Conservation (phyloP, 495 filamentous ascomycete species). For the Viridothelium virens region DNA sequence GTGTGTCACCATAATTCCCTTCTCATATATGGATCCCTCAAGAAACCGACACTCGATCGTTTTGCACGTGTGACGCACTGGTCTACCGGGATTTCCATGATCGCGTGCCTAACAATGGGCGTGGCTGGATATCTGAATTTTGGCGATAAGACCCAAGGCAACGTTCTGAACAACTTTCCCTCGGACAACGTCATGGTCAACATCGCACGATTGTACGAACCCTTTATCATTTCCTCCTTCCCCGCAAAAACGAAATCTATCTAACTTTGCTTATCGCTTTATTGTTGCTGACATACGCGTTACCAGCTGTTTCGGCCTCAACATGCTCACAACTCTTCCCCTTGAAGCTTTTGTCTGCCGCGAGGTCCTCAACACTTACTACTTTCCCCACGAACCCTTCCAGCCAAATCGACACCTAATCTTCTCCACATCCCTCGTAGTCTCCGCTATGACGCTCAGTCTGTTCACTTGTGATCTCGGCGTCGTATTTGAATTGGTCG, state of each 20-base stretch:
- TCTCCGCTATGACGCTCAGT: constrained; percentile 66
- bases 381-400: constrained; percentile 71
- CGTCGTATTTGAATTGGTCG: constrained; percentile 88
- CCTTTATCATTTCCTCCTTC: not conserved
- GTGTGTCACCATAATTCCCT: constrained; percentile 77
- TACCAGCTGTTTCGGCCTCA: constrained; percentile 74
- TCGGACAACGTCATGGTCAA: constrained; percentile 84
- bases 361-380: constrained; percentile 93
- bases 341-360: constrained; percentile 96
- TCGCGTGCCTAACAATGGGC: constrained; percentile 83
- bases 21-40: constrained; percentile 91
- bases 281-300: not conserved
- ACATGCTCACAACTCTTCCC: constrained; percentile 96
- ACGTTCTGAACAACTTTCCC: constrained; percentile 97
- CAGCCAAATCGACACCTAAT: constrained; percentile 77
- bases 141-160: constrained; percentile 82
- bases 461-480: constrained; percentile 88
- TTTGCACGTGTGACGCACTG: constrained; percentile 89
- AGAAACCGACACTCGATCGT: constrained; percentile 87
- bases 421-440: constrained; percentile 71
- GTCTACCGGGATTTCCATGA: constrained; percentile 76
- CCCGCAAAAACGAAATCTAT: not conserved
- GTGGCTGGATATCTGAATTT: constrained; percentile 87
- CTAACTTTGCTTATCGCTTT: not conserved
- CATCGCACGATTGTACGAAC: constrained; percentile 68